Evolutionary conservation across 805 yeast species (phyloP).

Genomic region (Nakazawaea ernobii): DNA sequence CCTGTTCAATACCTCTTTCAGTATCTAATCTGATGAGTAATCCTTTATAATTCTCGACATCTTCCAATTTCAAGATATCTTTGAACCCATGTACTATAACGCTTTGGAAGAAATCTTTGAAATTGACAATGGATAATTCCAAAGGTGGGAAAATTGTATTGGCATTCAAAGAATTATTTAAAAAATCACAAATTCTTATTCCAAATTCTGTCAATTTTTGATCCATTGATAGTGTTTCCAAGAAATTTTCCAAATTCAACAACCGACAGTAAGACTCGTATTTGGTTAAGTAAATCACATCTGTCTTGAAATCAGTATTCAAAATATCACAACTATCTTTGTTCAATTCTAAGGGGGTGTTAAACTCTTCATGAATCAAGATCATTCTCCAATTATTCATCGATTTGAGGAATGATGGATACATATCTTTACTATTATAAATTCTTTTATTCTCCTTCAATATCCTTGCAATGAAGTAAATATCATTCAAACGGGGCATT

Average conservation of each 20-base stretch:
- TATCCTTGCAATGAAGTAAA: background rate
- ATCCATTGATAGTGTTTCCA: background rate
- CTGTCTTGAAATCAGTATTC: background rate
- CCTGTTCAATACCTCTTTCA: background rate
- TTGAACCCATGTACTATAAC: background rate
- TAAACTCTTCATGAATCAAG: conserved; percentile 3
- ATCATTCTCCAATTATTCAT: conserved; percentile 9
- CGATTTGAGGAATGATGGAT: background rate
- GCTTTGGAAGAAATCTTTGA: background rate
- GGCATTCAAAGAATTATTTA: conserved; percentile 2
- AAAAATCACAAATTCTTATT: background rate
- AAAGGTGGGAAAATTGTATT: conserved; percentile 3
- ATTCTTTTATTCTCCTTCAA: background rate
- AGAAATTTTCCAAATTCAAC: background rate
- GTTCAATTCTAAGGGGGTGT: background rate
- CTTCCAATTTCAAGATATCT: background rate
- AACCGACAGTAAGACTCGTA: background rate
- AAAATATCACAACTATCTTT: background rate
- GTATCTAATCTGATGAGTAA: background rate
- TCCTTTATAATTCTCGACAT: background rate
- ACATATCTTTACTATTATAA: conserved; percentile 1
- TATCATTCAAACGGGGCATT: background rate
- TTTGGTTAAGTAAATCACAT: background rate
- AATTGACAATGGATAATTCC: background rate
- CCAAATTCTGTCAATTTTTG: conserved; percentile 2